Evolutionary conservation across 179 eudicot species (phyloP), one percentile per base, ranked within the genome.

Genomic region (Corrigiola litoralis): DNA sequence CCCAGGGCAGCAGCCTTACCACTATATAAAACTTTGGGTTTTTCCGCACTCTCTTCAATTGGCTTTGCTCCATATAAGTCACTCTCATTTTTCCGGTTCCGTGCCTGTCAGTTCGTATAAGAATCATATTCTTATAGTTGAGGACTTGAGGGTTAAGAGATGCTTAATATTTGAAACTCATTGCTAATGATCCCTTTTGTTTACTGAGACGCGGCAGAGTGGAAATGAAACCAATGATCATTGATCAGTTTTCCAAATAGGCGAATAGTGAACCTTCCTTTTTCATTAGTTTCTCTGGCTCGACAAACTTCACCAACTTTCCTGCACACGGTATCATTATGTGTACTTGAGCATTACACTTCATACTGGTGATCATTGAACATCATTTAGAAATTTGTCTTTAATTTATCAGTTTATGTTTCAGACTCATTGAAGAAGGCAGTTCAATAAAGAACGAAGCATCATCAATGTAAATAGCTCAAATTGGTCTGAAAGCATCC

Each of bases 171-270:
- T n/a, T n/a, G n/a, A n/a, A n/a, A n/a, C n/a, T n/a, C n/a, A n/a
- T n/a, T n/a, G n/a, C n/a, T n/a, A n/a, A n/a, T 9, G 34, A 25
- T 71, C 78, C 32, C 8, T 31, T 52, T 16, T 18, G 73, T 38
- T 86, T 72, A 84, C 48, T 72, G 76, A n/a, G 73, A 32, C 21
- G 51, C 75, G 53, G 85, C 83, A 27, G 92, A 84, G 13, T 84
- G 81, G 51, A 63, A 71, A 63, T 87, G 91, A 42, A 69, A 70
- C 74, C 74, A 70, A 27, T 70, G 45, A 44, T 70, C 74, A 41
- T 70, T 55, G 29, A 89, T 91, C 25, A 89, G 91, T 64, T 83
- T 75, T 45, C 79, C 84, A 66, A 89, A 89, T 41, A 85, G 63
- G 78, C 84, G 65, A 89, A 89, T 41, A 85, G 63, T 11, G 96